Conservation (phyloP, 2,329 filamentous ascomycete species). For the Penicillium concentricum region DNA sequence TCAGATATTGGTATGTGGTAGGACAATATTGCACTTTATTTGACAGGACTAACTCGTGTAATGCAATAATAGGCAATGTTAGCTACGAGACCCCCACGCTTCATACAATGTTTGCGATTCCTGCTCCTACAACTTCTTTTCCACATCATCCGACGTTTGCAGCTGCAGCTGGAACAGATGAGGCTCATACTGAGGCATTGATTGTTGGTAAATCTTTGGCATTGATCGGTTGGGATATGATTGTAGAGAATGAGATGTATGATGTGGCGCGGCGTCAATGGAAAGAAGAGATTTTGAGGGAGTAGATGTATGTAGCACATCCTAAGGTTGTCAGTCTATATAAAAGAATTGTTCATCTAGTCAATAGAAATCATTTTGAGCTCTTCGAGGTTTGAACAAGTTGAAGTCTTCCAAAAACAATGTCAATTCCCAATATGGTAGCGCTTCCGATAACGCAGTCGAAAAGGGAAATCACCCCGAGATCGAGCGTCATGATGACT, state of each 20-base stretch:
- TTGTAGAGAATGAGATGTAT: conserved; percentile 26
- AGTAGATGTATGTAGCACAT: conserved; percentile 1
- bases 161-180: conserved; percentile 44
- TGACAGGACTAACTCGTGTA: neutral
- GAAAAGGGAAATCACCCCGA: neutral
- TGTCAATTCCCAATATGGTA: neutral
- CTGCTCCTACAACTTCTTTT: conserved; percentile 34
- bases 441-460: too few species aligned
- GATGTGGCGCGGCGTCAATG: conserved; percentile 26
- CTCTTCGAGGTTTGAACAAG: neutral
- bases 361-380: neutral
- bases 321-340: neutral
- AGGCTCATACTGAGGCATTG: conserved; percentile 45
- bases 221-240: conserved; percentile 34
- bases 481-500: neutral
- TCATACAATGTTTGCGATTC: conserved; percentile 51
- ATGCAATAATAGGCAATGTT: conserved; percentile 45
- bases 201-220: conserved; percentile 50
- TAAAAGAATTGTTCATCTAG: neutral
- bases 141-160: conserved; percentile 47
- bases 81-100: conserved; percentile 49
- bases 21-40: too few species aligned
- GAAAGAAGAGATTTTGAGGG: conserved; percentile 20
- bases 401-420: neutral
- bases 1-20: conserved; percentile 46